Evolutionary conservation across 192 early-diverging fungal species (phyloP), one percentile per base, ranked within the genome.

Genomic region (Podila horticola): DNA sequence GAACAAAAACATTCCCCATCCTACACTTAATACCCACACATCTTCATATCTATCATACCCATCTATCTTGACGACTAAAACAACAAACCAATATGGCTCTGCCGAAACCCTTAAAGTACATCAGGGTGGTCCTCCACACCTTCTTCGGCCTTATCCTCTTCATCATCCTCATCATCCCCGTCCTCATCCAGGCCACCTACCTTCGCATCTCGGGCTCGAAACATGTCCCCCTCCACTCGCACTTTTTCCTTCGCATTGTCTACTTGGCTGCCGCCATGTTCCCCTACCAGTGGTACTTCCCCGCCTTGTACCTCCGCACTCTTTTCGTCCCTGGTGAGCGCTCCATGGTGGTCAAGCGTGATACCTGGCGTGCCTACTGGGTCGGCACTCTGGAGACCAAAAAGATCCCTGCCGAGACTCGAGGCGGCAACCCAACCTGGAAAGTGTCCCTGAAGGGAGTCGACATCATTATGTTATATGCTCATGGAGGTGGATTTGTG

Each of bases 311-410:
- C 38, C 30, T 81, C 9, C 55, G 77, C 10, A 81, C 77, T 2
- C n/a, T 52, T 19, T 48, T 81, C 15, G 77, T 81, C 19, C 77
- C 77, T 33, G 77, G 77, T 17, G 77, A 67, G 13, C 58, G 77
- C 0, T 63, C 58, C 24, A 81, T 81, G 77, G 66, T 81, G 7
- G 77, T 81, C 22, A 72, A 81, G 48, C 77, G 77, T 20, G 77
- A 81, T 22, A 60, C 66, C 8, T 81, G 77, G 77, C 67, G 31
- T 22, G 77, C 77, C 20, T 81, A 81, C 28, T 81, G 77, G 77
- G 77, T 81, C 20, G 77, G 77, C n/a, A 73, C 77, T 4, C 71
- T 81, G 10, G 77, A 81, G 66, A 81, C 77, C 10, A 81, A 73
- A 65, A 67, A 81, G 28, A 81, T 81, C 26, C 77, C 77, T 31